Conservation (phyloP, 2,329 filamentous ascomycete species). For the Tolypocladium capitatum region DNA sequence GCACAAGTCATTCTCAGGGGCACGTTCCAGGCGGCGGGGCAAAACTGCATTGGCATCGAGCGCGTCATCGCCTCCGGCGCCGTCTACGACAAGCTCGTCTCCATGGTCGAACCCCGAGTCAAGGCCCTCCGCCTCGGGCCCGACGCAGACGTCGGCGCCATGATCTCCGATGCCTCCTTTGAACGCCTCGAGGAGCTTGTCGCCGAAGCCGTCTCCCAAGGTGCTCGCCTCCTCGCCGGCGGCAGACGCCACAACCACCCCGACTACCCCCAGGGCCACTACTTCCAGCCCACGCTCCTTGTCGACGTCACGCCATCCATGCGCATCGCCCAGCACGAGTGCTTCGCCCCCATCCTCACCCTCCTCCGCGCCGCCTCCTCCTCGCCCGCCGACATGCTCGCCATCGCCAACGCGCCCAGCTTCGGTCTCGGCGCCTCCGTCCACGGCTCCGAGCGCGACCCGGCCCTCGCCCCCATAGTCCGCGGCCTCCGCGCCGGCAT, state of each 20-base stretch:
- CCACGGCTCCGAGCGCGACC: constrained; percentile 55
- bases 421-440: constrained; percentile 85
- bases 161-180: constrained; percentile 72
- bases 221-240: constrained; percentile 70
- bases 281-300: constrained; percentile 83
- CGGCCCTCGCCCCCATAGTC: constrained; percentile 51
- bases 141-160: constrained; percentile 71
- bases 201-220: constrained; percentile 59
- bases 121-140: constrained; percentile 63
- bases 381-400: constrained; percentile 48
- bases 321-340: constrained; percentile 79
- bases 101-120: constrained; percentile 60
- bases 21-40: constrained; percentile 86
- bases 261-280: constrained; percentile 64
- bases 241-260: constrained; percentile 63
- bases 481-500: constrained; percentile 66
- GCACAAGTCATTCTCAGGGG: constrained; percentile 78
- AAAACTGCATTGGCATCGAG: constrained; percentile 97
- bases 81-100: constrained; percentile 63
- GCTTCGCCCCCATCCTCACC: constrained; percentile 84
- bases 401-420: constrained; percentile 67
- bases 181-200: constrained; percentile 64
- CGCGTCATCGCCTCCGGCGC: constrained; percentile 69
- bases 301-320: constrained; percentile 79
- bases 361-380: constrained; percentile 62